A percentile compares a stretch with the other conserved stretches of the same genome.
phyloP scores from a whole-genome alignment of 1,284 basidiomycete genomes.

The Ceratobasidium papillatum region DNA sequence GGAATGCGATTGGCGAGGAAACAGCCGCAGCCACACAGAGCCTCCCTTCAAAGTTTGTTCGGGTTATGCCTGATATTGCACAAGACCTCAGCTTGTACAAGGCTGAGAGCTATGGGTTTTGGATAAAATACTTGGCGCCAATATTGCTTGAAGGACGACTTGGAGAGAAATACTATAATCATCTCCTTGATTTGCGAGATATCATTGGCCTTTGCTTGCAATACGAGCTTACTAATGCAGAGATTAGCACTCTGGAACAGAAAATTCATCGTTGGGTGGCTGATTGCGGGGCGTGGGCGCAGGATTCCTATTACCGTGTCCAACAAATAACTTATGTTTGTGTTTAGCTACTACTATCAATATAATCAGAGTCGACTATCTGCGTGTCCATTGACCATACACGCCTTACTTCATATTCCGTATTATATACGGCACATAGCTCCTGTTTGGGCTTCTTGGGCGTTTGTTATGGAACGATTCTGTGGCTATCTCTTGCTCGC shows the following conservation, averaged over 20 bases:
- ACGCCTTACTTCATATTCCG: no score
- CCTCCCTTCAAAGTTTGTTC: conserved; percentile 51
- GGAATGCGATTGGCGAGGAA: conserved; percentile 50
- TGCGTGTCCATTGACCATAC: conserved; percentile 15
- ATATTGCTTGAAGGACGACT: conserved; percentile 48
- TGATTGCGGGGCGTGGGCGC: conserved; percentile 48
- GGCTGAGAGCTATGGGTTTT: conserved; percentile 54
- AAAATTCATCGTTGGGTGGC: conserved; percentile 48
- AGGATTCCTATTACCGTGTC: neutral
- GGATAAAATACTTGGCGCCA: conserved; percentile 51
- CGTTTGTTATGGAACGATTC: no score
- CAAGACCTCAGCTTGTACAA: conserved; percentile 47
- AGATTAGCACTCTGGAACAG: conserved; percentile 46
- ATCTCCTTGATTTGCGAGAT: conserved; percentile 46
- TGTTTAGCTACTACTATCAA: conserved; percentile 54
- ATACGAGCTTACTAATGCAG: conserved; percentile 44
- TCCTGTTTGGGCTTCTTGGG: conserved; percentile 5
- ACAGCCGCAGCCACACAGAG: conserved; percentile 46
- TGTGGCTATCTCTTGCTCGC: neutral
- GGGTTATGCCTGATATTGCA: conserved; percentile 49
- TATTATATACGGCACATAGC: neutral
- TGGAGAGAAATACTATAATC: conserved; percentile 48
- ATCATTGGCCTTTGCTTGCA: conserved; percentile 47
- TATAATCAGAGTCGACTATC: conserved; percentile 47
- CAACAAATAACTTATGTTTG: neutral